Conservation (phyloP, 768 basidiomycete genomes). For the Agrocybe pediades region DNA sequence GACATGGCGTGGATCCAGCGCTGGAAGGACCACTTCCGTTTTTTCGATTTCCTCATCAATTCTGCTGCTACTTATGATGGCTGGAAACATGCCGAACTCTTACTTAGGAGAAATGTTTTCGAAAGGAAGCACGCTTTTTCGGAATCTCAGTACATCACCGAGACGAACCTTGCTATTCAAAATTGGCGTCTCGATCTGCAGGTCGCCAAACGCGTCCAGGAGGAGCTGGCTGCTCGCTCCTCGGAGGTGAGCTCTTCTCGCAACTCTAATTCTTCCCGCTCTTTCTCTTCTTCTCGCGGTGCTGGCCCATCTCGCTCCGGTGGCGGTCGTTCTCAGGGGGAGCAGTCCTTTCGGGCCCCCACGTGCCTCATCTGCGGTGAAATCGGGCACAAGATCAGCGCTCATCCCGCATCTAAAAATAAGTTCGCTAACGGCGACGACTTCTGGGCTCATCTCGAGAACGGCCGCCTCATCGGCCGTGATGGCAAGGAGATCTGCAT, state of each 20-base stretch:
- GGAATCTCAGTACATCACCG: too few species aligned
- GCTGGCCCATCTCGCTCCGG: not conserved
- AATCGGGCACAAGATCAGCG: conserved; percentile 16
- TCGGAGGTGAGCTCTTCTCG: not conserved
- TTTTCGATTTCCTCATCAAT: too few species aligned
- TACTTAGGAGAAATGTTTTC: not conserved
- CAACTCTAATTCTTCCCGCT: not conserved
- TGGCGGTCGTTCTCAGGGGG: conserved; percentile 1
- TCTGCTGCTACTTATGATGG: too few species aligned
- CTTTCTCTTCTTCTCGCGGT: too few species aligned
- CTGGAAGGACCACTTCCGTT: too few species aligned
- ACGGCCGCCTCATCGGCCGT: conserved; percentile 11
- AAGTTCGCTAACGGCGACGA: not conserved
- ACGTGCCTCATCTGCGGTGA: conserved; percentile 24
- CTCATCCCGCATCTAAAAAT: conserved; percentile 8
- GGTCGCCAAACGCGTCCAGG: not conserved
- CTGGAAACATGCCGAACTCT: not conserved
- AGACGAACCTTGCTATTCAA: not conserved
- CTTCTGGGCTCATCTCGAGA: not conserved
- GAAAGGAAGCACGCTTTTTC: too few species aligned
- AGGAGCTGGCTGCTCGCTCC: not conserved
- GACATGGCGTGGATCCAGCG: too few species aligned
- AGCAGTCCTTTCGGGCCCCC: conserved; percentile 1
- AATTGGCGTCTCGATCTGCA: not conserved
- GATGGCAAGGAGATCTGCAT: conserved; percentile 20